Evolutionary conservation across 2,329 filamentous ascomycete species (phyloP), one percentile per base, ranked within the genome.

Genomic region (Hypoxylon sp.): DNA sequence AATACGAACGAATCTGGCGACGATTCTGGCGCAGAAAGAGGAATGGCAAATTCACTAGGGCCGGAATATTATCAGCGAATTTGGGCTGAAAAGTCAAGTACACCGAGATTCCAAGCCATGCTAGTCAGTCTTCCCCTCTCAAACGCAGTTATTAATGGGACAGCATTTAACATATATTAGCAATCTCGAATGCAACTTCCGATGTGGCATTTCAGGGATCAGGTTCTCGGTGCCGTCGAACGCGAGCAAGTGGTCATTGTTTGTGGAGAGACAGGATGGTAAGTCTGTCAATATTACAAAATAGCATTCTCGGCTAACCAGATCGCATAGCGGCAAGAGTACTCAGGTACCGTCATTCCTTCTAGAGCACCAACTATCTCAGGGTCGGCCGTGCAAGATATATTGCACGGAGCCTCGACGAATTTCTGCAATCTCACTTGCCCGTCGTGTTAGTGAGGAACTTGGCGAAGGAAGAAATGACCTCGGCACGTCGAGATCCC

Each of bases 311-410:
- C 51, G 39, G 58, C 73, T 82, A 55, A 62, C 33, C 11, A 9
- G 11, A 11, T 31, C 9, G 3, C 22, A 70, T 55, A 85, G 91
- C 78, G 96, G 96, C 71, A 99, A 99, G 83, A 98, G 94, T 80
- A 99, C 96, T 0, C 96, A 99, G 76, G 92, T 98, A n/a, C 96
- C 96, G 4, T 91, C 94, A 0, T 98, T 97, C 77, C 88, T 99
- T 59, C 84, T 99, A 6, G 96, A 99, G 79, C 89, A 97, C 75
- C 91, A 98, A 76, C 86, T 99, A 54, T 88, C 89, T 2, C 88
- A 91, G 69, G 95, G 94, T 3, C 91, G 90, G 70, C 84, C 89
- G 4, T 98, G 94, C 81, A 98, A 97, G 76, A 90, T 99, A 10
- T 98, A 95, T 78, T 97, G 96, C 78, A 98, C 96, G 0, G 94